Evolutionary conservation across 306 rosid species (phyloP).

Genomic region (Cicer bijugum): DNA sequence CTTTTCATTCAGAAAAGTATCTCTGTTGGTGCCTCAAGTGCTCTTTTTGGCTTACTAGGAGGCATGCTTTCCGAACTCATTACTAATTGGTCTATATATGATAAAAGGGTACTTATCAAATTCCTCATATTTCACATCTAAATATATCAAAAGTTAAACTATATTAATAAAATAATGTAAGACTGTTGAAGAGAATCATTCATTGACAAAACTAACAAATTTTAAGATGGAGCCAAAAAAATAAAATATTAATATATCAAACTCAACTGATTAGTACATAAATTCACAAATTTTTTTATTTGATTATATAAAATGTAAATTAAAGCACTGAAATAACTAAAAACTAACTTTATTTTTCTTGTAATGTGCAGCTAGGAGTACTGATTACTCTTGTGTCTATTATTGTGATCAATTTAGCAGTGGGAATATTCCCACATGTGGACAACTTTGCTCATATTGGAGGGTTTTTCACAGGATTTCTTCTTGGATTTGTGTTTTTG

Average conservation of each 20-base stretch:
- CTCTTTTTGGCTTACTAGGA: constrained; percentile 92
- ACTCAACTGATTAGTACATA: no score
- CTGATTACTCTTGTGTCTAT: constrained; percentile 72
- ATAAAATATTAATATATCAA: no score
- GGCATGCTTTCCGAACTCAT: constrained; percentile 98
- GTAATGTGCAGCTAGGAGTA: constrained; percentile 69
- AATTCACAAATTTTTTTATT: no score
- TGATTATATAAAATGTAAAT: no score
- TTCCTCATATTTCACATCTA: constrained; percentile 12
- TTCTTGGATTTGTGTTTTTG: constrained; percentile 90
- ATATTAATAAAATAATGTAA: no score
- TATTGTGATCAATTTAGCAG: constrained; percentile 77
- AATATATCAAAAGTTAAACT: not conserved
- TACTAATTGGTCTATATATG: constrained; percentile 89
- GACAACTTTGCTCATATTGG: constrained; percentile 98
- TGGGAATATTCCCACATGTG: constrained; percentile 93
- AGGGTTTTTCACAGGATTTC: constrained; percentile 88
- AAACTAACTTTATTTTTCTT: not conserved
- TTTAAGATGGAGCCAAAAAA: no score
- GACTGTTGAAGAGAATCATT: no score
- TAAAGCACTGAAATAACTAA: no score
- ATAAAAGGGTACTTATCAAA: constrained; percentile 68
- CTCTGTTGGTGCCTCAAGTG: constrained; percentile 99
- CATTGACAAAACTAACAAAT: no score
- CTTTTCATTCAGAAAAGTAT: constrained; percentile 84